Conservation (phyloP, 352 stramenopile species). For the Salisapilia sapeloensis region DNA sequence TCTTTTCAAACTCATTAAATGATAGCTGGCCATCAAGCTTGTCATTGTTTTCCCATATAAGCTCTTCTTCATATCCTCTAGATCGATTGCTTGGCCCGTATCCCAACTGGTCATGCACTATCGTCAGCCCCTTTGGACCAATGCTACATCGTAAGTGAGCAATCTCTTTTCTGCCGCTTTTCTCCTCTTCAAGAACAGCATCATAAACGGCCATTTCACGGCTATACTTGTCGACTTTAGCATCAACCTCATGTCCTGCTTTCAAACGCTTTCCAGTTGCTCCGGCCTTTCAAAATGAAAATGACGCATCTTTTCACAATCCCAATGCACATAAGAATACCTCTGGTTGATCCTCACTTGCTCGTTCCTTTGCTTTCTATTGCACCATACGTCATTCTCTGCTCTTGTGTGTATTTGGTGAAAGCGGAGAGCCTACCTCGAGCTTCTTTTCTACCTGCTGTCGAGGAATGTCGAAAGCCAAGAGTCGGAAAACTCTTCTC, state of each 20-base stretch:
- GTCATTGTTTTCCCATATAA: conserved; percentile 74
- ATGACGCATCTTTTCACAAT: too few species aligned
- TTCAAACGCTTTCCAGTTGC: too few species aligned
- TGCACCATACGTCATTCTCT: neutral
- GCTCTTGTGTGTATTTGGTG: neutral
- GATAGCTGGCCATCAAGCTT: conserved; percentile 50
- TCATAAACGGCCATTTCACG: conserved; percentile 25
- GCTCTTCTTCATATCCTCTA: conserved; percentile 26
- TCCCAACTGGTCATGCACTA: conserved; percentile 42
- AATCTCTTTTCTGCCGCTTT: conserved; percentile 28
- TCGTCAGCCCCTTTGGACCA: conserved; percentile 16
- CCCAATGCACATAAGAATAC: too few species aligned
- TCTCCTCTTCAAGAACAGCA: conserved; percentile 33
- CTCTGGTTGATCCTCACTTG: conserved; percentile 13
- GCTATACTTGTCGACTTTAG: conserved; percentile 17
- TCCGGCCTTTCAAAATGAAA: too few species aligned
- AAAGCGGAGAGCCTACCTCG: conserved; percentile 10
- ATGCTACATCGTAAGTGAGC: conserved; percentile 35
- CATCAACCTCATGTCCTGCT: conserved; percentile 25
- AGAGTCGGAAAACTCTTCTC: conserved; percentile 40
- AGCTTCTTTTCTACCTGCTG: conserved; percentile 43
- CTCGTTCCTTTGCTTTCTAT: conserved; percentile 20
- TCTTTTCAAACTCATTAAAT: conserved; percentile 60
- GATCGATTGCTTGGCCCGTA: conserved; percentile 5
- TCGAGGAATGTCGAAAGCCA: conserved; percentile 47